These are phyloP conservation scores for Spizellomyces punctatus DNA, from an alignment of 192 early-diverging fungal genomes.

Conservation along the genomic window DNA sequence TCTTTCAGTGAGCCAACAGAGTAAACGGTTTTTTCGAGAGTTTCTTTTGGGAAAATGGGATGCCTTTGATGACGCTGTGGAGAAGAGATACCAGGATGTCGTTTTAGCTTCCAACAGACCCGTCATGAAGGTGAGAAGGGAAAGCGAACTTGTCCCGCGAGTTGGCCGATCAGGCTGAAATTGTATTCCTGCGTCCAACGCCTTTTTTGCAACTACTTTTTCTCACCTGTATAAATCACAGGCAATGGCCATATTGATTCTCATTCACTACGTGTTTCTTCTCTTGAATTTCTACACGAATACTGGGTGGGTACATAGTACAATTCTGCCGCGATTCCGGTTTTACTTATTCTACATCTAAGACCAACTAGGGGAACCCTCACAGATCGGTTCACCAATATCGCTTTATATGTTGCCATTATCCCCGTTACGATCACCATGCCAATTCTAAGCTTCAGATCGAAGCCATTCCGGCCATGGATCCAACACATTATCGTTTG, in stretches of 20 bases:
- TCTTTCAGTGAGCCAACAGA: background rate
- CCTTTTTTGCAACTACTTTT: background rate
- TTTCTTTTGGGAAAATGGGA: background rate
- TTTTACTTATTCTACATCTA: no score
- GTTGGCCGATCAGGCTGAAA: no score
- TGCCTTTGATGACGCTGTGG: background rate
- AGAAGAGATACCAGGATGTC: background rate
- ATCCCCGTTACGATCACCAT: slow-evolving; percentile 5
- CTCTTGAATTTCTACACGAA: background rate
- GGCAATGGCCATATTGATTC: background rate
- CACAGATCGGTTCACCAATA: background rate
- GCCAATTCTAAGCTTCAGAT: background rate
- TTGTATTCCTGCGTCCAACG: background rate
- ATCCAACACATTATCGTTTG: background rate
- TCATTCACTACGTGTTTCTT: background rate
- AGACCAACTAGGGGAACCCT: background rate
- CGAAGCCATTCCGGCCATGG: background rate
- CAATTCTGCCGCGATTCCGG: background rate
- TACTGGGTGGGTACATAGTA: background rate
- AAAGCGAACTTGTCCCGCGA: background rate
- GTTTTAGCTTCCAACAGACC: background rate
- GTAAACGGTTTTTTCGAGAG: background rate
- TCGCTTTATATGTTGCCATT: background rate
- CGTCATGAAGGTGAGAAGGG: background rate
- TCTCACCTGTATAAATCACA: background rate